Percentiles rank a stretch among this genome's conserved stretches.
Conservation (phyloP, 305 asterid genomes). For the Fraxinus greggii region DNA sequence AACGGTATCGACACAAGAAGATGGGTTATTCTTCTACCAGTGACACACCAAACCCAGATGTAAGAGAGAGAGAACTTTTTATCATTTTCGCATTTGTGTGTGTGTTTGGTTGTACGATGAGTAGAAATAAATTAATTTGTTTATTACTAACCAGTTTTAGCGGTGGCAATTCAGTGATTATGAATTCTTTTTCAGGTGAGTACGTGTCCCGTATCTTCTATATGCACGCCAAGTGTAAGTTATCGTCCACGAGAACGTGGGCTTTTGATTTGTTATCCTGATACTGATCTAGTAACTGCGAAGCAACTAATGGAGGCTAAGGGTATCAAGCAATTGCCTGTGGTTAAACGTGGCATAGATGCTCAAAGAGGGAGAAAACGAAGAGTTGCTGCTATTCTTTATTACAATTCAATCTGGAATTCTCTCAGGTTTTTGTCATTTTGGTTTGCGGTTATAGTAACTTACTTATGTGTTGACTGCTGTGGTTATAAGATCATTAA, state of each 20-base stretch:
- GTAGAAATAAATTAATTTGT: not conserved
- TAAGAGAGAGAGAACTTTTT: conserved; percentile 1
- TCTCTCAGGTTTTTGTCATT: conserved; percentile 53
- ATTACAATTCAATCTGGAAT: conserved; percentile 73
- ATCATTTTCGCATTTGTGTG: not conserved
- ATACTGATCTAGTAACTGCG: conserved; percentile 50
- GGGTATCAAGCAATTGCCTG: conserved; percentile 86
- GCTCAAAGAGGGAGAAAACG: conserved; percentile 63
- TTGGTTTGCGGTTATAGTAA: not conserved
- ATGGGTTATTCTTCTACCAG: conserved; percentile 46
- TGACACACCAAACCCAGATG: conserved; percentile 44
- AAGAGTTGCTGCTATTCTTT: conserved; percentile 58
- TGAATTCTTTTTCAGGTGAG: conserved; percentile 46
- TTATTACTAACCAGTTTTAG: not conserved
- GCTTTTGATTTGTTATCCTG: conserved; percentile 77
- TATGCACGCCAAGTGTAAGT: conserved; percentile 75
- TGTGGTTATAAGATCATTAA: not conserved
- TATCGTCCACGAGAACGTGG: conserved; percentile 72
- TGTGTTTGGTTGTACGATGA: conserved; percentile 6
- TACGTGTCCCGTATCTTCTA: conserved; percentile 60
- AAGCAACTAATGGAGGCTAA: conserved; percentile 97
- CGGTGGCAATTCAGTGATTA: not conserved
- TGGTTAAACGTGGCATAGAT: conserved; percentile 60
- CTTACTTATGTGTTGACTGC: not conserved
- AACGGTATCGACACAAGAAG: conserved; percentile 49